A percentile compares a stretch with the other conserved stretches of the same genome.
Evolutionary conservation across 352 stramenopile genomes (phyloP).

Genomic region (Globisporangium carolinianum): DNA sequence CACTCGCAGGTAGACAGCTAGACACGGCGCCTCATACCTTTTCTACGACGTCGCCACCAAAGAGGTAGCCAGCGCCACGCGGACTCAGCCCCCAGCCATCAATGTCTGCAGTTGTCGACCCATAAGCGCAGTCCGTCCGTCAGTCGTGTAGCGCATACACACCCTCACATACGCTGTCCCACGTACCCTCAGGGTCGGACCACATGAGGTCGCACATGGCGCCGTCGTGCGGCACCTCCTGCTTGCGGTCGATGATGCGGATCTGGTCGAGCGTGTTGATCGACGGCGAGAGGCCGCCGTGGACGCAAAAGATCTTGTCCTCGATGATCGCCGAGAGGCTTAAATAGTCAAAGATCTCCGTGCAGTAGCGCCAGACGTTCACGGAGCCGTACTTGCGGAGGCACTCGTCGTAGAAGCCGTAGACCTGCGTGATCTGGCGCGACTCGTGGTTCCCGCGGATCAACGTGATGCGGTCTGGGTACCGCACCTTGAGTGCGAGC

Average conservation of each 20-base stretch:
- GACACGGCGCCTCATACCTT: constrained; percentile 46
- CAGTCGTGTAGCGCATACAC: not conserved
- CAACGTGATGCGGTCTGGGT: constrained; percentile 98
- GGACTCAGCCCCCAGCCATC: constrained; percentile 97
- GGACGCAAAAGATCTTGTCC: constrained; percentile 99
- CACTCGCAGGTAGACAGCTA: not conserved
- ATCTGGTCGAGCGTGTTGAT: constrained; percentile 90
- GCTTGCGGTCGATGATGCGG: constrained; percentile 94
- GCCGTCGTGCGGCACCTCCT: constrained; percentile 98
- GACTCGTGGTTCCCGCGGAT: constrained; percentile 83
- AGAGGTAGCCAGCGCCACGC: constrained; percentile 96
- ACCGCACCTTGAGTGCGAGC: constrained; percentile 96
- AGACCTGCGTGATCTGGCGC: constrained; percentile 22
- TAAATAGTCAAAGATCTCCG: constrained; percentile 99
- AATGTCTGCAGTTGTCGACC: constrained; percentile 86
- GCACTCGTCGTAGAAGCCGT: constrained; percentile 71
- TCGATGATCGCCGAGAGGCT: constrained; percentile 97
- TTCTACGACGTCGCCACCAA: constrained; percentile 96
- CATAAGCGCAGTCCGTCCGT: constrained; percentile 4
- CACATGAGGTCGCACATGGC: constrained; percentile 98
- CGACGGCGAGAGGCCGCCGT: constrained; percentile 95
- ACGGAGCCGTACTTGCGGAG: constrained; percentile 83
- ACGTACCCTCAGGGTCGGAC: constrained; percentile 86
- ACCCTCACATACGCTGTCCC: constrained; percentile 26
- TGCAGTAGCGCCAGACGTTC: constrained; percentile 99